Evolutionary conservation across 306 rosid species (phyloP).

Genomic region (Gleditsia sinensis): DNA sequence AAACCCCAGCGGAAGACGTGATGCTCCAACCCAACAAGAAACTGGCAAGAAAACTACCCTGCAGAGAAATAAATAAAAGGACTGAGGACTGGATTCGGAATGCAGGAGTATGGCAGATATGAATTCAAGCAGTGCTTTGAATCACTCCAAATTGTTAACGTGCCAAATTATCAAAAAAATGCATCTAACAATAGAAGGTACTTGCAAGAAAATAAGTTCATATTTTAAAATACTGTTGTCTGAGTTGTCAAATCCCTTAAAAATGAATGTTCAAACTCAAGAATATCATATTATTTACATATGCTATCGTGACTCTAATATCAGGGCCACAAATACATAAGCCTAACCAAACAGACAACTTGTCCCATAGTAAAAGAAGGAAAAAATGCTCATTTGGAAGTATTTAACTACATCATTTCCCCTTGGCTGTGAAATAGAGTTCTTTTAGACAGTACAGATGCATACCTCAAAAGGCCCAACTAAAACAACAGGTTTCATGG

Average conservation of each 20-base stretch:
- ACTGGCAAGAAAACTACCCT: slow-evolving; percentile 91
- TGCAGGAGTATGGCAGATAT: neutral
- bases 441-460: slow-evolving; percentile 18
- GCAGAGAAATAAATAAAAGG: slow-evolving; percentile 31
- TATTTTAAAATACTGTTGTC: slow-evolving; percentile 13
- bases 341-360: slow-evolving; percentile 24
- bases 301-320: neutral
- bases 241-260: neutral
- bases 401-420: slow-evolving; percentile 2
- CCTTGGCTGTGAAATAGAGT: slow-evolving; percentile 20
- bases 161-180: slow-evolving; percentile 3
- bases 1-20: slow-evolving; percentile 77
- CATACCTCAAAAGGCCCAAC: slow-evolving; percentile 86
- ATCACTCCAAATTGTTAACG: neutral
- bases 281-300: neutral
- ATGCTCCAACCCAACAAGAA: slow-evolving; percentile 96
- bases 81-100: slow-evolving; percentile 22
- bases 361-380: slow-evolving; percentile 5
- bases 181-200: neutral
- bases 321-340: neutral
- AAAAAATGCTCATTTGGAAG: neutral
- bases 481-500: slow-evolving; percentile 83
- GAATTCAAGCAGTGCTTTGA: slow-evolving; percentile 17
- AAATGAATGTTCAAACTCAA: slow-evolving; percentile 33
- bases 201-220: neutral